These are phyloP conservation scores for Clathrospora elynae DNA, from an alignment of 2,329 filamentous ascomycete species.

Conservation along the genomic window DNA sequence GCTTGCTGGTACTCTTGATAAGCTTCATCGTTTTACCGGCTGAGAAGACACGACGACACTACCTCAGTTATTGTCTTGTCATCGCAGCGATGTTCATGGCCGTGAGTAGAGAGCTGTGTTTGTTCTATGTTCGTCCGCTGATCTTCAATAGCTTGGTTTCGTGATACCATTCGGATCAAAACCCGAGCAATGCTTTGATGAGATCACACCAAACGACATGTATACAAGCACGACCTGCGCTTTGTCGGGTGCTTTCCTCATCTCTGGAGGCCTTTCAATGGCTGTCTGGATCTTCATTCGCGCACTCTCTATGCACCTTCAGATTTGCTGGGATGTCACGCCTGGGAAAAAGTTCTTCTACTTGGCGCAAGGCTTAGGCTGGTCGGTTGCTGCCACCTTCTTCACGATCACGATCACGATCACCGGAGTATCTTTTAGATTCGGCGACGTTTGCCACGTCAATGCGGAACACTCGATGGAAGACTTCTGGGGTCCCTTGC, in stretches of 20 bases:
- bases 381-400: constrained; percentile 79
- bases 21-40: constrained; percentile 82
- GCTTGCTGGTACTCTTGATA: constrained; percentile 74
- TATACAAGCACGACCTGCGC: constrained; percentile 79
- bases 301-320: constrained; percentile 88
- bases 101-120: constrained; percentile 59
- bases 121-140: constrained; percentile 3
- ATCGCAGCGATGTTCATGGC: constrained; percentile 77
- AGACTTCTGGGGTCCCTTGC: constrained; percentile 87
- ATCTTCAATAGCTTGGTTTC: constrained; percentile 73
- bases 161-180: constrained; percentile 81
- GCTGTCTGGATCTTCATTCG: constrained; percentile 91
- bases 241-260: constrained; percentile 81
- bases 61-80: constrained; percentile 86
- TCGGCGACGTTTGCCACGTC: constrained; percentile 90
- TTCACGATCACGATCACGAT: constrained; percentile 77
- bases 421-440: constrained; percentile 92
- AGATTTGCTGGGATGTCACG: constrained; percentile 96
- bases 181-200: constrained; percentile 82
- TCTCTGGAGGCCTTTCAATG: constrained; percentile 82
- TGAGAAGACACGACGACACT: constrained; percentile 90
- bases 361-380: constrained; percentile 77
- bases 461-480: constrained; percentile 84
- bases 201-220: constrained; percentile 95
- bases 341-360: constrained; percentile 91